Evolutionary conservation across 2,329 filamentous ascomycete genomes (phyloP), one percentile per base, ranked within the genome.

Genomic region (Venturia asperata): DNA sequence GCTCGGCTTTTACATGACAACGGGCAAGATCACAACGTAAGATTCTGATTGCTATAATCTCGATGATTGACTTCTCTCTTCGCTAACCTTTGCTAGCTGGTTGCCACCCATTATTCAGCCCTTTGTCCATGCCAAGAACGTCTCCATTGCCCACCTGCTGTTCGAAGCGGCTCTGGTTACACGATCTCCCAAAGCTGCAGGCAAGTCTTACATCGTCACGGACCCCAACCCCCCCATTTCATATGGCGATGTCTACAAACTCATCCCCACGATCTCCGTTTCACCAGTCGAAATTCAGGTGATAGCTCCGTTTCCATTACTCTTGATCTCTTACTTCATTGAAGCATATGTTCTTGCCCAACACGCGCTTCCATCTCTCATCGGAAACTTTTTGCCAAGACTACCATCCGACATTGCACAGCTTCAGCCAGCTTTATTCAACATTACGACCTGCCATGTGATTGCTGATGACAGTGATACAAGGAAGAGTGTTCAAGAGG

Each of bases 101-200:
- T 75, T 78, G 34, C 69, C 71, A 5, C 75, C 77, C 19, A 72
- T 80, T 37, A 73, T 82, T 34, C 81, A 84, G 69, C 80, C 79
- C 71, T 82, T 80, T 69, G 79, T 82, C 60, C 75, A 79, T 67
- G 77, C 76, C 5, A 77, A 79, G 64, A 84, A 85, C 71, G 80
- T 83, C 66, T 81, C 82, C 11, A 72, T 84, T 21, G 82, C 79
- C 5, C 82, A 85, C 68, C 74, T 85, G 4, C 74, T 79, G 30
- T 81, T 82, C 71, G 82, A 85, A 71, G 77, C 78, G 21, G 80
- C 80, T 6, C 76, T 86, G 0, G 68, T 82, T 39, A 72, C 76
- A 30, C 72, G 74, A 21, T 73, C 77, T 56, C 68, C 61, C 5
- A 49, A 76, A 55, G 72, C 73, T 19, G 74, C 75, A 55, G 82